Conservation (phyloP, 192 early-diverging fungal genomes). For the Backusella australiensis region DNA sequence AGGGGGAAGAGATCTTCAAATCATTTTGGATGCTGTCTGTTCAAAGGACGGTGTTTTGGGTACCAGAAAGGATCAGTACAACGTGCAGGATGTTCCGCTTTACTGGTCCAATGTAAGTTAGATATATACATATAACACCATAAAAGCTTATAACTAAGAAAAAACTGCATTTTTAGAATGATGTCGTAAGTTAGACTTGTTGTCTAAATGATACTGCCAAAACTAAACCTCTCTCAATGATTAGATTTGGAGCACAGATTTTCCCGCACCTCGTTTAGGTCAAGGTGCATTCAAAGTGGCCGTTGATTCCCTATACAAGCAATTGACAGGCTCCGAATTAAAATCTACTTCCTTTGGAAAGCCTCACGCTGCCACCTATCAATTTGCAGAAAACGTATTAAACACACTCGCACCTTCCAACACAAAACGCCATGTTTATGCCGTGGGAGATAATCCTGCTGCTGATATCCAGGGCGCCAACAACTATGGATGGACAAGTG, state of each 20-base stretch:
- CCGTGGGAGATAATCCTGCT: slow-evolving; percentile 67
- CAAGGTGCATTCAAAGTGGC: slow-evolving; percentile 80
- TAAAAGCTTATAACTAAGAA: not conserved
- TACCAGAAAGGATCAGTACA: slow-evolving; percentile 40
- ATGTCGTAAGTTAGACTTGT: slow-evolving; percentile 27
- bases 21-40: slow-evolving; percentile 70
- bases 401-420: slow-evolving; percentile 20
- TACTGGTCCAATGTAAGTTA: slow-evolving; percentile 69
- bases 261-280: slow-evolving; percentile 69
- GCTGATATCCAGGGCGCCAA: slow-evolving; percentile 78
- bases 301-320: slow-evolving; percentile 66
- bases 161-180: slow-evolving; percentile 11
- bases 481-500: slow-evolving; percentile 66
- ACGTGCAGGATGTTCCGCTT: slow-evolving; percentile 61
- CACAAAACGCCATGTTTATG: slow-evolving; percentile 38
- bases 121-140: not conserved
- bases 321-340: slow-evolving; percentile 46
- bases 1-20: slow-evolving; percentile 85
- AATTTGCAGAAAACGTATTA: slow-evolving; percentile 59
- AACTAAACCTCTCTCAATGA: not conserved
- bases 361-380: slow-evolving; percentile 74
- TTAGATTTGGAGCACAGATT: slow-evolving; percentile 86
- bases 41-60: slow-evolving; percentile 59
- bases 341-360: slow-evolving; percentile 80
- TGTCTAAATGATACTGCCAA: not conserved